phyloP scores from a whole-genome alignment of 768 basidiomycete species.

The Kwoniella newhampshirensis region DNA sequence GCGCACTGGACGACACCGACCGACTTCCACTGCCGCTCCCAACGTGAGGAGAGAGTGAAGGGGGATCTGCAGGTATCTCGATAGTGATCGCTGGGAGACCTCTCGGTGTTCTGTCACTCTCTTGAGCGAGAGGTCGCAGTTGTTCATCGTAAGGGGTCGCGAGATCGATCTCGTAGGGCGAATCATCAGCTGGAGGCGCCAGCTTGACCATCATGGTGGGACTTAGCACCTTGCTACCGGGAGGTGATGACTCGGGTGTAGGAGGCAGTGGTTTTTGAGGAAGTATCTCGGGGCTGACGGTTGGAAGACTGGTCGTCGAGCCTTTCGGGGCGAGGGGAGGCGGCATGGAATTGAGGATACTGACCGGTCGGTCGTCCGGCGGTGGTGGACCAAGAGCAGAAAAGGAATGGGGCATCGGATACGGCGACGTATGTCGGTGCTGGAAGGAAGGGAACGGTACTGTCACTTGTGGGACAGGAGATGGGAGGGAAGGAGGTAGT shows the following conservation, averaged over 20 bases:
- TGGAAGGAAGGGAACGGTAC: slow-evolving; percentile 39
- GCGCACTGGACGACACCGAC: slow-evolving; percentile 10
- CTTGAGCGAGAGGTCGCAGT: background rate
- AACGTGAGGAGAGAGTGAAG: background rate
- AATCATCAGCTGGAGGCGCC: slow-evolving; percentile 38
- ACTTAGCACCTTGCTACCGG: slow-evolving; percentile 30
- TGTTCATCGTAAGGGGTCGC: background rate
- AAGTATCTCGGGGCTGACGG: slow-evolving; percentile 15
- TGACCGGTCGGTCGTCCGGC: slow-evolving; percentile 1
- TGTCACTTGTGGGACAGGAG: slow-evolving; percentile 6
- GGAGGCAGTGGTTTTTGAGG: slow-evolving; percentile 26
- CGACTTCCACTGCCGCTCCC: background rate
- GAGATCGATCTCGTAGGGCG: slow-evolving; percentile 9
- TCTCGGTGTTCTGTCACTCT: slow-evolving; percentile 8
- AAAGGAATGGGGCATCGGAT: slow-evolving; percentile 38
- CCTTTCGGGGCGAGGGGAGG: slow-evolving; percentile 36
- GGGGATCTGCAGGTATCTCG: background rate
- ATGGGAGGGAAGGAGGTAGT: slow-evolving; percentile 23
- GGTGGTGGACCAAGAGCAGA: slow-evolving; percentile 41
- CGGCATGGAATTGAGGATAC: slow-evolving; percentile 5
- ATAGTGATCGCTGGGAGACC: slow-evolving; percentile 18
- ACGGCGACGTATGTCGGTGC: slow-evolving; percentile 43
- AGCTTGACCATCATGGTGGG: slow-evolving; percentile 40
- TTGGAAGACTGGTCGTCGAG: slow-evolving; percentile 20
- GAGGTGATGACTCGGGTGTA: slow-evolving; percentile 37